These are phyloP conservation scores for Metschnikowia peoriensis DNA, from an alignment of 805 yeast genomes.

Conservation along the genomic window DNA sequence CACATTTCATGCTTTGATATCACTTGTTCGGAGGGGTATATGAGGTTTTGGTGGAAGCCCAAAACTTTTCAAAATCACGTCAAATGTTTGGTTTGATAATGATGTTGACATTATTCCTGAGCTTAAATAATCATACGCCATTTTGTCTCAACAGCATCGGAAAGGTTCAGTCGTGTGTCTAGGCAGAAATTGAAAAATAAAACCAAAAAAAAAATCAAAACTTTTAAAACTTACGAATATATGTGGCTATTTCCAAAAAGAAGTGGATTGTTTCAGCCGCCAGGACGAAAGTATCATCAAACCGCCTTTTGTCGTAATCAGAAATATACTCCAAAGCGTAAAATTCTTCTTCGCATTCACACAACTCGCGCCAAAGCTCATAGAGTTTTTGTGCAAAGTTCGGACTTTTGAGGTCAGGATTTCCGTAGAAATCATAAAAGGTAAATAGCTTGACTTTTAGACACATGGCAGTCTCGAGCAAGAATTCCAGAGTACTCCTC, in stretches of 20 bases:
- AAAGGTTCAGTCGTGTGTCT: too few relatives aligned
- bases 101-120: too few relatives aligned
- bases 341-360: neutral
- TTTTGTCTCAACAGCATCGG: too few relatives aligned
- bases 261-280: neutral
- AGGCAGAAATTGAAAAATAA: too few relatives aligned
- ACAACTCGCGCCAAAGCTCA: neutral
- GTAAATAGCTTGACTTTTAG: neutral
- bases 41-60: too few relatives aligned
- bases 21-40: too few relatives aligned
- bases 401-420: neutral
- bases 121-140: too few relatives aligned
- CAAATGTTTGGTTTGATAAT: too few relatives aligned
- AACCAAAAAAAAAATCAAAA: too few relatives aligned
- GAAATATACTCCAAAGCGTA: neutral
- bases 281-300: neutral
- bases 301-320: neutral
- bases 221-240: too few relatives aligned
- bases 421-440: neutral
- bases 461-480: neutral
- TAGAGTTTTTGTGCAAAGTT: neutral
- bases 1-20: too few relatives aligned
- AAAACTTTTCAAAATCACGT: too few relatives aligned
- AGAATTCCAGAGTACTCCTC: neutral
- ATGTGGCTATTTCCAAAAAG: neutral